Evolutionary conservation across 1,284 basidiomycete genomes (phyloP).

Genomic region (Megacollybia platyphylla): DNA sequence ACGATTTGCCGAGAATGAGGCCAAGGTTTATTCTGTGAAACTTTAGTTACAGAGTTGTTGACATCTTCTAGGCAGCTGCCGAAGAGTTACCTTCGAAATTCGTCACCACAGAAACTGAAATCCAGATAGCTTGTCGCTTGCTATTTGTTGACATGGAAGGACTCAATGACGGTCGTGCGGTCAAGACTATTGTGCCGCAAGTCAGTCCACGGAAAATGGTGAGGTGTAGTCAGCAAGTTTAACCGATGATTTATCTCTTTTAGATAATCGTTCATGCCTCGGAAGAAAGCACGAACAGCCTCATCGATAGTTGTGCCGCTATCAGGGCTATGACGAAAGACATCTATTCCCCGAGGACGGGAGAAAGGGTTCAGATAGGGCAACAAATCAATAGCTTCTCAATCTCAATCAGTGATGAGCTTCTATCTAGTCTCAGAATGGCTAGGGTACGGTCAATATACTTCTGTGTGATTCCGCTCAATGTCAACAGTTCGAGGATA

Average conservation of each 20-base stretch:
- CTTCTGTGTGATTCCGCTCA: constrained; percentile 5
- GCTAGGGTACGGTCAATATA: constrained; percentile 54
- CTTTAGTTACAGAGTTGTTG: not conserved
- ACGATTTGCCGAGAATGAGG: constrained; percentile 68
- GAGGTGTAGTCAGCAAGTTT: constrained; percentile 9
- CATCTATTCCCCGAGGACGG: constrained; percentile 67
- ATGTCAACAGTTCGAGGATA: constrained; percentile 81
- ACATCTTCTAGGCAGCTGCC: constrained; percentile 39
- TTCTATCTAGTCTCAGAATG: constrained; percentile 74
- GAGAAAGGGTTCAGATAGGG: constrained; percentile 79
- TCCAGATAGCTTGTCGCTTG: constrained; percentile 76
- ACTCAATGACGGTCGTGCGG: constrained; percentile 88
- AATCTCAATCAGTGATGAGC: constrained; percentile 83
- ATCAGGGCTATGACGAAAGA: constrained; percentile 85
- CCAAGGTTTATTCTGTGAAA: constrained; percentile 38
- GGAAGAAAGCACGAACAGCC: constrained; percentile 47
- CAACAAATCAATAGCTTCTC: constrained; percentile 94
- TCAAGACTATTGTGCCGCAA: constrained; percentile 94
- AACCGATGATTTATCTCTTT: not conserved
- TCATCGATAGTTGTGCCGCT: constrained; percentile 71
- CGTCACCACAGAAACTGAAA: constrained; percentile 59
- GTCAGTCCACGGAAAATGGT: constrained; percentile 94
- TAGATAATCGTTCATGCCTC: constrained; percentile 85
- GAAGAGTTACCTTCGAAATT: constrained; percentile 89
- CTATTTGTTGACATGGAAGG: constrained; percentile 95